Base-by-base conservation (phyloP, 2,329 filamentous ascomycete species). In the Apiospora saccharicola region DNA sequence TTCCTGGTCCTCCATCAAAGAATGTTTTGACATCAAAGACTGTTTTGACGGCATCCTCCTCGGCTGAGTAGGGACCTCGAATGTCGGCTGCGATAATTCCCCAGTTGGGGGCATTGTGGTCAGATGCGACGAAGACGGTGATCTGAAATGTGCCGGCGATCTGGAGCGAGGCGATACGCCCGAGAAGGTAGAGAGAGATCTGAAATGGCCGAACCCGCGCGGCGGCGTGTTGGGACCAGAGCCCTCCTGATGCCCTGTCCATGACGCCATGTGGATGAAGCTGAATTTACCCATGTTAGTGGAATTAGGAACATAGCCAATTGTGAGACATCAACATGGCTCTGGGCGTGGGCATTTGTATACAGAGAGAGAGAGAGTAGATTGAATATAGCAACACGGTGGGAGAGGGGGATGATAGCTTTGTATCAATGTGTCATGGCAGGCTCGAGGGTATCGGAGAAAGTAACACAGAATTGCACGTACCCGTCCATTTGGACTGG, bases 191-290 rank as follows among this genome's bases (percentile, higher is more conserved):
- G 88, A 89, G 19, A 89, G 82, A 57, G 88, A 88, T 74, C 87
- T 83, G 72, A 89, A 81, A 76, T 90, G 88, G 72, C 86, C 85
- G 68, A 87, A 80, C 68, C 84, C 82, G 68, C 79, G 79, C 73
- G 80, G 80, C 44, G 80, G 79, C 68, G 78, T 81, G 71, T 34
- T 51, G 22, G 67, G 43, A 49, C 67, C 67, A 37, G 67, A 47
- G 44, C 41, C 19, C 74, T 75, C 76, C 75, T 77, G 79, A 76
- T 85, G 85, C 80, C 86, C 86, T 75, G 86, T 83, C 85, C 87
- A 90, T 80, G 85, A 85, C 75, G 86, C 83, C 74, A 88, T 84
- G 75, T 86, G 85, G 73, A 89, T 85, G 80, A 90, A 86, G 81
- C 87, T 90, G 77, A 73, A 70, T 51, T 72, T 73, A 67, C 71